phyloP scores from a whole-genome alignment of 2,329 filamentous ascomycete genomes.

The Mollisiaceae sp. region DNA sequence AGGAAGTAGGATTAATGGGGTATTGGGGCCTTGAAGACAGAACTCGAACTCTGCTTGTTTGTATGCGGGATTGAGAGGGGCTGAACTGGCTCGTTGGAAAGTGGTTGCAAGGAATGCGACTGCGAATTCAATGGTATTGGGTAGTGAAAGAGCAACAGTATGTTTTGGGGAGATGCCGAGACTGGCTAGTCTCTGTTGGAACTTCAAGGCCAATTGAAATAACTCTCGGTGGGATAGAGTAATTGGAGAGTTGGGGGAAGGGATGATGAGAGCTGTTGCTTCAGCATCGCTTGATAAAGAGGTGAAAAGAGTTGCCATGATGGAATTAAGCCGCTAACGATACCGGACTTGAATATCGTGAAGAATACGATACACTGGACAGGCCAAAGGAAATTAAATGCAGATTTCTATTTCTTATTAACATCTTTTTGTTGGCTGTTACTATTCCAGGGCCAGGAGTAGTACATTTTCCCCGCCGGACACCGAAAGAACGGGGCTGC shows the following conservation, averaged over 20 bases:
- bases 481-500: background rate
- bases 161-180: slow-evolving; percentile 71
- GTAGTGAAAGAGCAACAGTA: slow-evolving; percentile 79
- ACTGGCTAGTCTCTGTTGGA: slow-evolving; percentile 77
- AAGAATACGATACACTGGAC: background rate
- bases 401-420: background rate
- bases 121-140: slow-evolving; percentile 87
- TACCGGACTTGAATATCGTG: background rate
- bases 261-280: slow-evolving; percentile 10
- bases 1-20: slow-evolving; percentile 76
- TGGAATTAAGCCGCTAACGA: background rate
- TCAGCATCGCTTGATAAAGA: slow-evolving; percentile 1
- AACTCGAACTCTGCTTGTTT: slow-evolving; percentile 91
- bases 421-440: background rate
- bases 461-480: background rate
- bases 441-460: background rate
- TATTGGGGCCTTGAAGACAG: slow-evolving; percentile 85
- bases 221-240: slow-evolving; percentile 12
- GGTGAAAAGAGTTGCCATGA: slow-evolving; percentile 13
- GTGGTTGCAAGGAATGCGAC: slow-evolving; percentile 81
- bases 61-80: slow-evolving; percentile 83
- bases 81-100: slow-evolving; percentile 81
- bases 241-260: slow-evolving; percentile 2
- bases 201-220: slow-evolving; percentile 43
- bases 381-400: background rate